Base-by-base conservation (phyloP, 2,329 filamentous ascomycete genomes). In the Diplodia sapinea region DNA sequence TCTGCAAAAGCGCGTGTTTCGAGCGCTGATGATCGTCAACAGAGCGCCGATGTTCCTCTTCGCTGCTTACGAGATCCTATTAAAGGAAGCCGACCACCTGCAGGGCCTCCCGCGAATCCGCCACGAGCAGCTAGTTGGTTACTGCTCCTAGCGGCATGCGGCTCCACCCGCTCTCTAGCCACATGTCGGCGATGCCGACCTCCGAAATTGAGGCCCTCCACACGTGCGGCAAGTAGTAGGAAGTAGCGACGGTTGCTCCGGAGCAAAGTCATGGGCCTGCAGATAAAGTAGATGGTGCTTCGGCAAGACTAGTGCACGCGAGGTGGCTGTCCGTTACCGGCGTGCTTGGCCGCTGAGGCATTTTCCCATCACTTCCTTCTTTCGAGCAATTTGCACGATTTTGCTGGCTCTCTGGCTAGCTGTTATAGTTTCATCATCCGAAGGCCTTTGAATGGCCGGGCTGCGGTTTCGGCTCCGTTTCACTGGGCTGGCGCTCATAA, bases 211-310 rank as follows among this genome's bases (percentile, higher is more conserved):
- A 62, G 23, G 57, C 57, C 26, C 6, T 4, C 57, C 47, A 33
- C 57, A 62, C 57, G 57, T 62, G 57, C 57, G 26, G 3, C 1
- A 33, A 29, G 59, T 40, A 51, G n/a, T 63, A 47, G 43, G 11
- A 51, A 51, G 38, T 11, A 33, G 23, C 3, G 36, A 38, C 9
- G 36, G 17, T 20, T 17, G n/a, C 38, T 13, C 31, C 40, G 15
- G 17, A 23, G 15, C 15, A 26, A 51, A 63, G 31, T 23, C 59
- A 38, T 33, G 47, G 8, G 2, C 59, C 0, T n/a, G 23, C 15
- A 23, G 17, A 15, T 38, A 17, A 38, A n/a, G 3, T 38, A 20
- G 7, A 36, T 17, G 47, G 59, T 26, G 43, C 5, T n/a, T 38
- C 47, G 59, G 59, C 23, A 43, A 9, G 26, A 23, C 47, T 51